Evolutionary conservation across 371 early-diverging fungal genomes (phyloP), one percentile per base, ranked within the genome.

Genomic region (Entomophthora muscae): DNA sequence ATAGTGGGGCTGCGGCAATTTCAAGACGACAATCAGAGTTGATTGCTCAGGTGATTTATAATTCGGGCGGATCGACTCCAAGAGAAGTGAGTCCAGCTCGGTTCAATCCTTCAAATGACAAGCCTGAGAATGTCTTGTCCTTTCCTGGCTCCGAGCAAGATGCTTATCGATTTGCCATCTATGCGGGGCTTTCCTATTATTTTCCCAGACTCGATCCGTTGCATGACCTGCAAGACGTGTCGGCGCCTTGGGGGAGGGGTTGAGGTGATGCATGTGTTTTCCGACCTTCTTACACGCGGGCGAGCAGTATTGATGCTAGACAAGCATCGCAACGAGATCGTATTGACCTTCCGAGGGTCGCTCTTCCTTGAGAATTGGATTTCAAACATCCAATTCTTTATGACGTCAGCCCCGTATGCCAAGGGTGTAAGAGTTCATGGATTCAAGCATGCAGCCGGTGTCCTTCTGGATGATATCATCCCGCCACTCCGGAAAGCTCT

Each of bases 341-440:
- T 57, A 29, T 22, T 57, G 21, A 29, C 57, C 10, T 57, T 57
- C 57, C 57, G 57, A 13, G 57, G 57, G 12, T 13, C 13, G 17
- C 31, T 12, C 57, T 29, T 29, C 29, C 27, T 57, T 22, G 13
- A 57, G 57, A 57, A 57, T 28, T 57, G 57, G 57, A 28, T 57
- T 10, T 21, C 17, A 26, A 57, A 57, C 29, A 23, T 57, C 5
- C 27, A 59, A 2, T 32, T 59, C n/a, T n/a, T n/a, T n/a, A n/a
- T n/a, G n/a, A n/a, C n/a, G n/a, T n/a, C n/a, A n/a, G n/a, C n/a
- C n/a, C n/a, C n/a, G n/a, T n/a, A n/a, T n/a, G n/a, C n/a, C n/a
- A n/a, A n/a, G n/a, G n/a, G n/a, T 51, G 42, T 59, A n/a, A n/a
- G n/a, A n/a, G n/a, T n/a, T n/a, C 3, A 10, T 28, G 60, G 60